phyloP scores from a whole-genome alignment of 2,329 filamentous ascomycete species.

The Thelonectria olida region DNA sequence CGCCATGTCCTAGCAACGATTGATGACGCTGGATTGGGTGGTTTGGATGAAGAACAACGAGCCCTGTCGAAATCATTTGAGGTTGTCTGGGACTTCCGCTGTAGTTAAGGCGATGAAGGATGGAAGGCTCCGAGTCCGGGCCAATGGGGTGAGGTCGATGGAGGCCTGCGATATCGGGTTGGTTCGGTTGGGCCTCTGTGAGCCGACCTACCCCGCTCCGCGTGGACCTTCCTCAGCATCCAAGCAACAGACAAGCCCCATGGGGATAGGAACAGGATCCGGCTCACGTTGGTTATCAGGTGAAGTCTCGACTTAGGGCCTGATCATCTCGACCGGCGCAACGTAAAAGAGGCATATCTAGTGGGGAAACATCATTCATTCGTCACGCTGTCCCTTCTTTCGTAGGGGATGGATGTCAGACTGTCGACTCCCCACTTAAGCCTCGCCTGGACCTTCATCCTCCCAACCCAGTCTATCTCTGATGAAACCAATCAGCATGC shows the following conservation, averaged over 20 bases:
- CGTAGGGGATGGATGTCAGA: too few species aligned
- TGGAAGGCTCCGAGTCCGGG: not conserved
- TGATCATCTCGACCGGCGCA: not conserved
- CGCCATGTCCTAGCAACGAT: not conserved
- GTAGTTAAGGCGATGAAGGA: conserved; percentile 9
- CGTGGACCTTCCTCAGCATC: not conserved
- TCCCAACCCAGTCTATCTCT: not conserved
- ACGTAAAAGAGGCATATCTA: too few species aligned
- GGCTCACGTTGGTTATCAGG: too few species aligned
- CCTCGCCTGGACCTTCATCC: conserved; percentile 6
- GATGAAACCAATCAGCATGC: not conserved
- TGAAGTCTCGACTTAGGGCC: not conserved
- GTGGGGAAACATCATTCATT: too few species aligned
- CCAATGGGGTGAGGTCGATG: too few species aligned
- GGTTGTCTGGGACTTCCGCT: not conserved
- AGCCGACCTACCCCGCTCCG: not conserved
- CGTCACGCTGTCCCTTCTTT: too few species aligned
- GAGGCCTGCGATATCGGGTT: not conserved
- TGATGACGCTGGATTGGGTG: not conserved
- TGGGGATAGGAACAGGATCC: too few species aligned
- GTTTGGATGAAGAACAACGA: not conserved
- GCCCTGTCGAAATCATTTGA: not conserved
- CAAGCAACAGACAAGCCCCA: too few species aligned
- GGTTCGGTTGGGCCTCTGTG: conserved; percentile 1
- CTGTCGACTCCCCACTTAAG: not conserved